Base-by-base conservation (phyloP, 1,284 basidiomycete species). In the Papiliotrema laurentii region DNA sequence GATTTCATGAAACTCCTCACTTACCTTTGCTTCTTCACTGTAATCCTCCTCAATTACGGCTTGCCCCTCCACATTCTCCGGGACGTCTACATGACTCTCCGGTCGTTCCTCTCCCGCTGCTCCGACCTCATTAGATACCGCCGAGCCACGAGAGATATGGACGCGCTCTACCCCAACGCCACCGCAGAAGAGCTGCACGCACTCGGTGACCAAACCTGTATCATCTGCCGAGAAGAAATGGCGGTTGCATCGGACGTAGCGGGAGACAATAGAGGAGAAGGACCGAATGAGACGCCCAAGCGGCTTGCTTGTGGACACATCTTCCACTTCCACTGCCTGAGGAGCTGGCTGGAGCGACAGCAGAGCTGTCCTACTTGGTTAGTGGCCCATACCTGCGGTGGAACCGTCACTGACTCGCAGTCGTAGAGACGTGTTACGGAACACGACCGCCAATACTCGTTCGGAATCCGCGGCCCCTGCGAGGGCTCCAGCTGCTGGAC, bases 201-300 rank as follows among this genome's bases (percentile, higher is more conserved):
- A 9, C 83, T 86, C 79, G 85, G 81, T 43, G 96, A 98, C 74
- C 82, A 81, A 50, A 97, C 92, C 2, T 98, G 96, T 68, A 97
- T 98, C 65, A 97, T 98, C 60, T 97, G 96, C 67, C 81, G 96
- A n/a, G 94, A 98, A 73, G 94, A 98, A 68, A 93, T 99, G 90
- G 72, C 81, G 31, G 71, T 61, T 34, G 70, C 73, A 19, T 52
- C 11, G 40, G 33, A 42, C 25, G 19, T 38, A 44, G 18, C 43
- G 38, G 19, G 28, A 38, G 43, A 14, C 27, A 30, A 25, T 11
- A 28, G 0, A 13, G 44, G 33, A 28, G 45, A 52, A 21, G 89
- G 87, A 1, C 89, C 88, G 19, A 97, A 97, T 64, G 88, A 88
- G 50, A 94, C 91, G 6, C 94, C 94, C 4, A 98, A 97, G 76